Evolutionary conservation across 2,329 filamentous ascomycete genomes (phyloP).

Genomic region (Nigrospora oryzae): DNA sequence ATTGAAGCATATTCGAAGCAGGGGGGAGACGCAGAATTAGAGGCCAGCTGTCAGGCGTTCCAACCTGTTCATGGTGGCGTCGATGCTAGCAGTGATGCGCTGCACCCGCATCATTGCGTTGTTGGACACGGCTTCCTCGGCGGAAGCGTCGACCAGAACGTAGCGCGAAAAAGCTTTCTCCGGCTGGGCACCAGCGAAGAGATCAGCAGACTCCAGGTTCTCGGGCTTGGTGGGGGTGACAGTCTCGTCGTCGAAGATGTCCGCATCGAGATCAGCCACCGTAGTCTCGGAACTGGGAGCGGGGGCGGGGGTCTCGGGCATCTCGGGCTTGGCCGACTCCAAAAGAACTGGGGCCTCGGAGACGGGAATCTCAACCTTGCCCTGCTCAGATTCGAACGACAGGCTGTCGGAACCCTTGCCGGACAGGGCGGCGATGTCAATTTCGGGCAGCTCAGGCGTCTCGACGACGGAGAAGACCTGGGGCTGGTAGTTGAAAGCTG

Average conservation of each 20-base stretch:
- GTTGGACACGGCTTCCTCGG: constrained; percentile 35
- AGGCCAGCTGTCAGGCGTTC: constrained; percentile 23
- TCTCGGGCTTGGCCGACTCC: constrained; percentile 20
- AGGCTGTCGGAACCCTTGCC: constrained; percentile 56
- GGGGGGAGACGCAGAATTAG: constrained; percentile 8
- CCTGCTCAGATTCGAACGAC: constrained; percentile 33
- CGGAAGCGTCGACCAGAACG: constrained; percentile 53
- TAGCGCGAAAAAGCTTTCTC: constrained; percentile 58
- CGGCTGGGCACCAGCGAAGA: constrained; percentile 46
- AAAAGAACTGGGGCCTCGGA: constrained; percentile 35
- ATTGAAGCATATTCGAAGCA: neutral
- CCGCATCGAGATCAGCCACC: constrained; percentile 33
- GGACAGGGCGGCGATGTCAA: constrained; percentile 56
- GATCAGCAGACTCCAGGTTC: constrained; percentile 26
- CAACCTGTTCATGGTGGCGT: constrained; percentile 25
- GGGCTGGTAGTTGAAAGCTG: constrained; percentile 51
- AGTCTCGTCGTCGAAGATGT: constrained; percentile 50
- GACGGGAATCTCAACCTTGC: constrained; percentile 48
- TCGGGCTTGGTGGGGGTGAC: constrained; percentile 21
- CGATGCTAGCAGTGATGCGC: constrained; percentile 33
- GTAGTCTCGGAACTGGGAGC: constrained; percentile 17
- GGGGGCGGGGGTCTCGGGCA: constrained; percentile 17
- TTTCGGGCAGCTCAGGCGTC: constrained; percentile 55
- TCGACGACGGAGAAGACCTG: constrained; percentile 68
- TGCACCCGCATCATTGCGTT: constrained; percentile 41